Percentiles rank a stretch among this genome's conserved stretches.
Evolutionary conservation across 2,329 filamentous ascomycete species (phyloP).

Genomic region (Xylaria hypoxylon): DNA sequence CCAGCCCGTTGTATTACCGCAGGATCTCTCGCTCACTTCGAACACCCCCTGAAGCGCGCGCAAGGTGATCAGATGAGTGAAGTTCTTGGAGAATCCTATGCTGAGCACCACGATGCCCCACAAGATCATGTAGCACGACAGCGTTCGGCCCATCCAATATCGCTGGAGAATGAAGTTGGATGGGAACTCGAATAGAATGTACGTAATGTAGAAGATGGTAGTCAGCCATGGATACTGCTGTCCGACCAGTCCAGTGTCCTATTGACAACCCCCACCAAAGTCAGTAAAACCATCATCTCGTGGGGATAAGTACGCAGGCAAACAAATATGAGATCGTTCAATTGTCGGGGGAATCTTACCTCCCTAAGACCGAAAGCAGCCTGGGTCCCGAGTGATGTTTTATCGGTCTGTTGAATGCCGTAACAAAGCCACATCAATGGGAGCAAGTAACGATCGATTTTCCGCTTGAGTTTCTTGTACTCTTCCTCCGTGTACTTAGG

Average conservation of each 20-base stretch:
- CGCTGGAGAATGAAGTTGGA: conserved; percentile 50
- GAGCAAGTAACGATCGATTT: conserved; percentile 59
- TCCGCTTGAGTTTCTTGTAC: conserved; percentile 54
- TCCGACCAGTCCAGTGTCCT: conserved; percentile 50
- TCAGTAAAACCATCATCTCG: conserved; percentile 16
- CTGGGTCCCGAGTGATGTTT: conserved; percentile 56
- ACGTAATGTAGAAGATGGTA: conserved; percentile 51
- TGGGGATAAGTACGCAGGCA: neutral
- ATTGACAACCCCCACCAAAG: neutral
- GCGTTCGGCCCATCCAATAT: conserved; percentile 49
- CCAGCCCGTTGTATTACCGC: neutral
- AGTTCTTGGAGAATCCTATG: conserved; percentile 55
- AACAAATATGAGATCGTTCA: neutral
- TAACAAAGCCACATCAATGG: conserved; percentile 63
- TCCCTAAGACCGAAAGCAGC: conserved; percentile 54
- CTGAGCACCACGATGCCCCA: conserved; percentile 54
- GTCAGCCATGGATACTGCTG: conserved; percentile 53
- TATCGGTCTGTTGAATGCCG: conserved; percentile 62
- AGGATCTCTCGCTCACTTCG: conserved; percentile 41
- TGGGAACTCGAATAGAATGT: conserved; percentile 51
- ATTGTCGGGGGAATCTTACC: conserved; percentile 36
- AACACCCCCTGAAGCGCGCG: conserved; percentile 55
- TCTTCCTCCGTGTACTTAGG: conserved; percentile 53
- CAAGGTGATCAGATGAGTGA: conserved; percentile 52
- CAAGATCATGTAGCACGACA: conserved; percentile 51